A percentile compares a stretch with the other conserved stretches of the same genome.
Conservation (phyloP, 2,329 filamentous ascomycete genomes). For the Xenosphaeropsis pyriputrescens region DNA sequence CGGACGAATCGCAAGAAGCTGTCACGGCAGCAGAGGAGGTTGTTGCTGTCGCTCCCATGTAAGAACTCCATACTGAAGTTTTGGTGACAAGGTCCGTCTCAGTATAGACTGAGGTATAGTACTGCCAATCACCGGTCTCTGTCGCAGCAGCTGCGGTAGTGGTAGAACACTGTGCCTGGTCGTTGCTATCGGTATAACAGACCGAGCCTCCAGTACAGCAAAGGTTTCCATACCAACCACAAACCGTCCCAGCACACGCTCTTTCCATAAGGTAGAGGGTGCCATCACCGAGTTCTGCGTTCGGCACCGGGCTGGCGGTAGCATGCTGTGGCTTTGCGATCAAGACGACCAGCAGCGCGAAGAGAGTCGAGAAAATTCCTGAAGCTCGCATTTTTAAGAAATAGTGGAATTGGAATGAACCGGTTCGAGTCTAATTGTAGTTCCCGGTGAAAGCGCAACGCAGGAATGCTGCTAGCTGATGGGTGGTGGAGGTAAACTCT, state of each 20-base stretch:
- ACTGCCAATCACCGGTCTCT: slow-evolving; percentile 21
- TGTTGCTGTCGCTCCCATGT: slow-evolving; percentile 20
- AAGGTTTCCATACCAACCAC: slow-evolving; percentile 37
- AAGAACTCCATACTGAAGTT: slow-evolving; percentile 42
- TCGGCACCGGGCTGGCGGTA: slow-evolving; percentile 32
- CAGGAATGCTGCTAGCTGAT: not conserved
- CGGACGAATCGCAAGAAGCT: slow-evolving; percentile 33
- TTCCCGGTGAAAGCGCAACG: not conserved
- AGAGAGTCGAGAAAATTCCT: slow-evolving; percentile 13
- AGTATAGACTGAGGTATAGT: slow-evolving; percentile 36
- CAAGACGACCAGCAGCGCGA: slow-evolving; percentile 22
- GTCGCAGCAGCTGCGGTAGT: slow-evolving; percentile 13
- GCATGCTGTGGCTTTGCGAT: slow-evolving; percentile 21
- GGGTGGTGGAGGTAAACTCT: not conserved
- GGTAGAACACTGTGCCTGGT: slow-evolving; percentile 32
- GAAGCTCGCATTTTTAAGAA: slow-evolving; percentile 20
- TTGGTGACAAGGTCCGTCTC: slow-evolving; percentile 34
- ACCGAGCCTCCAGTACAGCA: slow-evolving; percentile 34
- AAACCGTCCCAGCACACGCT: slow-evolving; percentile 22
- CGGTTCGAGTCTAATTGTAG: not conserved
- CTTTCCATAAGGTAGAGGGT: slow-evolving; percentile 34
- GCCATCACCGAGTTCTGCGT: slow-evolving; percentile 32
- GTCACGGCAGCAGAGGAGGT: slow-evolving; percentile 19
- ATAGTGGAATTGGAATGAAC: slow-evolving; percentile 4
- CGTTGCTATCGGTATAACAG: slow-evolving; percentile 33